phyloP scores from a whole-genome alignment of 225 moss, liverwort and hornwort genomes.

The Rhytidiadelphus loreus region DNA sequence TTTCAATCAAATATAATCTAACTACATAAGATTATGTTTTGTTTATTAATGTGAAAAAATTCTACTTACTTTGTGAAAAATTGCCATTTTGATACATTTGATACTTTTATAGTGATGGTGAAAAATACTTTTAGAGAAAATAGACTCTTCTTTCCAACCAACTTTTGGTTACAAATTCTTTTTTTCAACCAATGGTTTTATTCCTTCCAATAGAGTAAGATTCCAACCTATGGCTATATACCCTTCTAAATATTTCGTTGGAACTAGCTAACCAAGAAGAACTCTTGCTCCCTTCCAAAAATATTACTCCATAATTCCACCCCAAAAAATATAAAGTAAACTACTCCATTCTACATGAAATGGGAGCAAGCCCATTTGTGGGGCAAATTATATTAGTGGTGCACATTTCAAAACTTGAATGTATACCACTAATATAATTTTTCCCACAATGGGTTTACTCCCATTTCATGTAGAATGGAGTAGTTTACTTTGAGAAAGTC shows the following conservation, averaged over 20 bases:
- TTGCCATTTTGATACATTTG: not conserved
- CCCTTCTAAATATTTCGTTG: rapidly evolving
- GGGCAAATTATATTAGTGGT: too few species aligned
- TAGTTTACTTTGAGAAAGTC: too few species aligned
- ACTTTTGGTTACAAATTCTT: not conserved
- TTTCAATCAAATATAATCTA: not conserved
- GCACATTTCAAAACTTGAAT: too few species aligned
- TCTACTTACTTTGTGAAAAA: not conserved
- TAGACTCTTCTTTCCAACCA: not conserved
- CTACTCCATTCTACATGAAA: too few species aligned
- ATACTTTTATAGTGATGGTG: not conserved
- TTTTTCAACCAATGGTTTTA: not conserved
- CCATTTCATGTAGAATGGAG: too few species aligned
- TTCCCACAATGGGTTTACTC: too few species aligned
- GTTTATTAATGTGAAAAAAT: not conserved
- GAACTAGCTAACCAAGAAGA: not conserved
- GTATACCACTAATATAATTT: too few species aligned
- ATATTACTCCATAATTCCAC: not conserved
- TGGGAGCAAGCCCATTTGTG: too few species aligned
- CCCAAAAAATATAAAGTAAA: rapidly evolving
- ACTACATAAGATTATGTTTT: not conserved
- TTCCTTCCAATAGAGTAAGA: not conserved
- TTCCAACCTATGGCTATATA: rapidly evolving
- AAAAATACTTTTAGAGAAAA: not conserved
- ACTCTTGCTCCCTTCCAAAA: rapidly evolving